Conservation (phyloP, 1,284 basidiomycete species). For the Tausonia pullulans region DNA sequence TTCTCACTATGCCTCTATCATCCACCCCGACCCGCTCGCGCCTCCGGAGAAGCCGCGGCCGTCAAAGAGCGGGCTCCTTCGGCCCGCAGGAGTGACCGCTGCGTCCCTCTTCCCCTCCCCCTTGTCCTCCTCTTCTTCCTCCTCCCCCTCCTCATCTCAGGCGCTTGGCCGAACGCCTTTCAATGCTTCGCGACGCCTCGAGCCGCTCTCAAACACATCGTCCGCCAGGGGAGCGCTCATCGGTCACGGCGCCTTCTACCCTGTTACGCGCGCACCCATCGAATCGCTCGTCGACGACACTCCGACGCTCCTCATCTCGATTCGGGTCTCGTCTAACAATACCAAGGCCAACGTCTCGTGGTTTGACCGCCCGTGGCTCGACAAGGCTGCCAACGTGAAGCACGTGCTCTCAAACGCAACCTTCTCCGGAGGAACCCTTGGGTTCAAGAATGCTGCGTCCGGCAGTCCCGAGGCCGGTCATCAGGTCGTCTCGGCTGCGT, state of each 20-base stretch:
- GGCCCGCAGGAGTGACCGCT: no score
- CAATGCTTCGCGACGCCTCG: not conserved
- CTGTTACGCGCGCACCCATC: no score
- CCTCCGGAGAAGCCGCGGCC: no score
- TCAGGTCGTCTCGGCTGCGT: conserved; percentile 5
- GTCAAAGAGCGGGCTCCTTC: no score
- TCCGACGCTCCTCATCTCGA: not conserved
- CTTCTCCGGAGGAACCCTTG: conserved; percentile 7
- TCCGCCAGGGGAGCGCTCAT: no score
- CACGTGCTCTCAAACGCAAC: no score
- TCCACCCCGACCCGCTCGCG: not conserved
- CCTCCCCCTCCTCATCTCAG: not conserved
- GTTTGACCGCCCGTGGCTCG: not conserved
- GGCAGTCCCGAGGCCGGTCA: conserved; percentile 12
- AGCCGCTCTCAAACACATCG: not conserved
- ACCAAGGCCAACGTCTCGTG: not conserved
- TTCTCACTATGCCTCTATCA: not conserved
- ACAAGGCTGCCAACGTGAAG: no score
- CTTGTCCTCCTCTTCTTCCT: not conserved
- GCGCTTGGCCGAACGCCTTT: not conserved
- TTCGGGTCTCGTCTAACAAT: not conserved
- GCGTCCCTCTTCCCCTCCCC: not conserved
- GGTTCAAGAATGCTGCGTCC: conserved; percentile 5
- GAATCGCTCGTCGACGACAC: no score
- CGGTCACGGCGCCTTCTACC: no score